Conservation (phyloP, 2,329 filamentous ascomycete genomes). For the Fusarium palustre region DNA sequence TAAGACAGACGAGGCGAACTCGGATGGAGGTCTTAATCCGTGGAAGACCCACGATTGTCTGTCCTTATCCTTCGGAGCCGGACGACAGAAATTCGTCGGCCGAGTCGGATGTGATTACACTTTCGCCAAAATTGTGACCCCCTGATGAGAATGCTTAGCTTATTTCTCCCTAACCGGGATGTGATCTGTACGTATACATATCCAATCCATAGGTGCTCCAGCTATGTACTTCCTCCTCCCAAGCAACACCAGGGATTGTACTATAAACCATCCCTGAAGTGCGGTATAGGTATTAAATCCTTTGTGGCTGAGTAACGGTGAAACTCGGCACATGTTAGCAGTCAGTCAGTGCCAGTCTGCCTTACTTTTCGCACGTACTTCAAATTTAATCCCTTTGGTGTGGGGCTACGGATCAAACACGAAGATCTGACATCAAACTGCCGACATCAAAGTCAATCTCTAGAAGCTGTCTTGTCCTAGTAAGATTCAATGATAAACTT, state of each 20-base stretch:
- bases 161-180: slow-evolving; percentile 14
- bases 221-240: not conserved
- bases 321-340: slow-evolving; percentile 5
- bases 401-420: slow-evolving; percentile 3
- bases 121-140: slow-evolving; percentile 5
- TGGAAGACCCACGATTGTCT: not conserved
- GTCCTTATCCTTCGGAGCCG: slow-evolving; percentile 22
- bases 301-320: slow-evolving; percentile 23
- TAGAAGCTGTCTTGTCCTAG: not conserved
- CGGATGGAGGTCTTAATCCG: slow-evolving; percentile 20
- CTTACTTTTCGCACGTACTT: slow-evolving; percentile 12
- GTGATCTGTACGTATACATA: slow-evolving; percentile 4
- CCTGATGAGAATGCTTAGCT: slow-evolving; percentile 16
- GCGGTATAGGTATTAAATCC: not conserved
- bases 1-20: not conserved
- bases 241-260: not conserved
- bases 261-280: slow-evolving; percentile 3
- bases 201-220: not conserved
- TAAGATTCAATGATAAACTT: not conserved
- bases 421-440: slow-evolving; percentile 27
- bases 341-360: slow-evolving; percentile 10
- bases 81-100: not conserved
- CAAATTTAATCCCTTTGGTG: slow-evolving; percentile 24
- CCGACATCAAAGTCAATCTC: slow-evolving; percentile 2
- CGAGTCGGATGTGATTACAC: slow-evolving; percentile 21